Evolutionary conservation across 306 rosid genomes (phyloP).

Genomic region (Acacia melanoxylon): DNA sequence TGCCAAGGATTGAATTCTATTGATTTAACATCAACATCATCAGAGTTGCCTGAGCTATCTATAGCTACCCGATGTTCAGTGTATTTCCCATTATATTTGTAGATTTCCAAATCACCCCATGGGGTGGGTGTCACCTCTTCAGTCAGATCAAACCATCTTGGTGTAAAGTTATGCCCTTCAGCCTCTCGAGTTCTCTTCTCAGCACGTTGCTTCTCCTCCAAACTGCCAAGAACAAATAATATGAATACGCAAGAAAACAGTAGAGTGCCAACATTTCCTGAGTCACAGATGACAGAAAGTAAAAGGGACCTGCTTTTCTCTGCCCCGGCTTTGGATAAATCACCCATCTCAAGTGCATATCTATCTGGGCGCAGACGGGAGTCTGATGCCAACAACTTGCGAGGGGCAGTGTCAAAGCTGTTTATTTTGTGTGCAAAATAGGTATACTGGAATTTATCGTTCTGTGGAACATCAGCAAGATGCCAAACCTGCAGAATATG

Average conservation of each 20-base stretch:
- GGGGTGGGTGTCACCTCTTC: conserved; percentile 64
- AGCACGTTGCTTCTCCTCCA: conserved; percentile 85
- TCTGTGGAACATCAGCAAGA: conserved; percentile 59
- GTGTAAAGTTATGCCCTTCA: conserved; percentile 42
- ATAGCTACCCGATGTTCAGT: conserved; percentile 45
- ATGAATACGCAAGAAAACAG: not conserved
- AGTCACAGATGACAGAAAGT: conserved; percentile 1
- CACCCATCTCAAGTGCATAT: conserved; percentile 71
- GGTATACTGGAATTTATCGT: conserved; percentile 73
- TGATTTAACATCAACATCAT: conserved; percentile 37
- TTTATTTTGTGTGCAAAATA: conserved; percentile 79
- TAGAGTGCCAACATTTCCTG: not conserved
- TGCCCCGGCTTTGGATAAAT: conserved; percentile 66
- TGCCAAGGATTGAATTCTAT: conserved; percentile 75
- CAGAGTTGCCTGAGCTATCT: conserved; percentile 40
- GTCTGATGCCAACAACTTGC: conserved; percentile 67
- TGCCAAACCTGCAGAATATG: conserved; percentile 61
- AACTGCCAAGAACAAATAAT: conserved; percentile 35
- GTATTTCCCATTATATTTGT: conserved; percentile 56
- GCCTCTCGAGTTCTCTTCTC: conserved; percentile 69
- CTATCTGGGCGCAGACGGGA: conserved; percentile 84
- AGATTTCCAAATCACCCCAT: conserved; percentile 79
- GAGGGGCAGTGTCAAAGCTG: conserved; percentile 77
- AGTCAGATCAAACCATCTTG: conserved; percentile 70
- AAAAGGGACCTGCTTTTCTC: conserved; percentile 65